phyloP scores from a whole-genome alignment of 805 yeast genomes.

The Metschnikowia bowlesiae region DNA sequence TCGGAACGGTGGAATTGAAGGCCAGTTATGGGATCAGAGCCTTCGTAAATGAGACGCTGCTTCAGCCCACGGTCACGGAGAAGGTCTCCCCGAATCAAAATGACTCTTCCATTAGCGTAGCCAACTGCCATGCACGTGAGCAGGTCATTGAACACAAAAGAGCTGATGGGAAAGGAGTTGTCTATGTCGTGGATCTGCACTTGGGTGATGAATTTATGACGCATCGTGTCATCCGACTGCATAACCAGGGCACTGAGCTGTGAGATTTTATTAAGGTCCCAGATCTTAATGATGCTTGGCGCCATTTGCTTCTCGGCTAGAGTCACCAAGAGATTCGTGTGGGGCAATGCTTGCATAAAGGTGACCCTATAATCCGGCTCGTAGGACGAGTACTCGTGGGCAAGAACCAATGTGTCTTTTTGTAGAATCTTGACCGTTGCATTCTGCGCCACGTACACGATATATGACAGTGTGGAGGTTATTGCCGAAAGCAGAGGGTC shows the following conservation, averaged over 20 bases:
- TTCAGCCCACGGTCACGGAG: constrained; percentile 85
- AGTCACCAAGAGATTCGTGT: constrained; percentile 55
- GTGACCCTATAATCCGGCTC: constrained; percentile 63
- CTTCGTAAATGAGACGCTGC: constrained; percentile 73
- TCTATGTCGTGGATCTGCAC: constrained; percentile 65
- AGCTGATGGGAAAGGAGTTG: constrained; percentile 75
- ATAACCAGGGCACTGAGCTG: constrained; percentile 16
- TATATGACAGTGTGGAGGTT: constrained; percentile 49
- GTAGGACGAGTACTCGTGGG: constrained; percentile 56
- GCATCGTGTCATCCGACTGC: constrained; percentile 14
- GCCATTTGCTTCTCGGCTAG: constrained; percentile 71
- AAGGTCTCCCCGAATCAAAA: constrained; percentile 82
- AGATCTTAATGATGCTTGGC: constrained; percentile 64
- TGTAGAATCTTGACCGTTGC: constrained; percentile 52
- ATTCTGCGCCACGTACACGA: constrained; percentile 57
- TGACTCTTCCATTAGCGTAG: constrained; percentile 77
- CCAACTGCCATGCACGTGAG: constrained; percentile 71
- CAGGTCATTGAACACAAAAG: constrained; percentile 50
- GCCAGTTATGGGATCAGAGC: constrained; percentile 77
- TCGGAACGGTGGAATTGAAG: constrained; percentile 55
- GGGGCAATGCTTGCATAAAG: constrained; percentile 45
- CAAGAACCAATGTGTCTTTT: constrained; percentile 43
- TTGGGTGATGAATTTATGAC: constrained; percentile 50
- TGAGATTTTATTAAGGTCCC: constrained; percentile 60
- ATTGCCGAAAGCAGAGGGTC: constrained; percentile 69